Conservation (phyloP, 306 rosid genomes). For the Cucurbita moschata region DNA sequence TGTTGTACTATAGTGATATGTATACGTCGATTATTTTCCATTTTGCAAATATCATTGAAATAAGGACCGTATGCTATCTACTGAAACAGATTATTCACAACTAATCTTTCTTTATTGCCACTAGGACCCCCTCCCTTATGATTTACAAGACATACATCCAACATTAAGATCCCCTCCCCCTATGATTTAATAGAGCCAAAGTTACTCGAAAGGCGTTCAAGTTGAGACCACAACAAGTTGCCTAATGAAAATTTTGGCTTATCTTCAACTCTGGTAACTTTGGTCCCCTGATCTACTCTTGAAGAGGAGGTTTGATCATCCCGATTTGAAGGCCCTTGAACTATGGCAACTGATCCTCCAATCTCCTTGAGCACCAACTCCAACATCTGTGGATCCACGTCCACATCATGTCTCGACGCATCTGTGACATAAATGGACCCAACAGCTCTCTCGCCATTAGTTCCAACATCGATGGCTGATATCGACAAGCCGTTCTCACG, state of each 20-base stretch:
- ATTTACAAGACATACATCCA: constrained; percentile 3
- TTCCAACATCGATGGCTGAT: constrained; percentile 41
- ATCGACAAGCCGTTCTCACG: constrained; percentile 61
- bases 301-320: constrained; percentile 11
- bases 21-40: not conserved
- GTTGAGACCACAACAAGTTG: constrained; percentile 56
- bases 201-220: constrained; percentile 47
- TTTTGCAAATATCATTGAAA: not conserved
- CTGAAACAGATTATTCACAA: not conserved
- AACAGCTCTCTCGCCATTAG: constrained; percentile 32
- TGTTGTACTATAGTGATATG: not conserved
- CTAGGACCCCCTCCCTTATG: constrained; percentile 1
- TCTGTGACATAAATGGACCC: constrained; percentile 67
- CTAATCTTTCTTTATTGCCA: not conserved
- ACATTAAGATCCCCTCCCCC: not conserved
- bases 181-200: constrained; percentile 34
- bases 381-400: constrained; percentile 31
- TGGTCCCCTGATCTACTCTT: not conserved
- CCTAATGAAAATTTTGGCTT: constrained; percentile 43
- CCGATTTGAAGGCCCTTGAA: constrained; percentile 34
- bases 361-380: constrained; percentile 39
- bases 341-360: constrained; percentile 40
- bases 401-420: constrained; percentile 35
- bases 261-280: constrained; percentile 1
- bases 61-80: not conserved